Conservation (phyloP, 2,329 filamentous ascomycete genomes). For the Penicillium sp. region DNA sequence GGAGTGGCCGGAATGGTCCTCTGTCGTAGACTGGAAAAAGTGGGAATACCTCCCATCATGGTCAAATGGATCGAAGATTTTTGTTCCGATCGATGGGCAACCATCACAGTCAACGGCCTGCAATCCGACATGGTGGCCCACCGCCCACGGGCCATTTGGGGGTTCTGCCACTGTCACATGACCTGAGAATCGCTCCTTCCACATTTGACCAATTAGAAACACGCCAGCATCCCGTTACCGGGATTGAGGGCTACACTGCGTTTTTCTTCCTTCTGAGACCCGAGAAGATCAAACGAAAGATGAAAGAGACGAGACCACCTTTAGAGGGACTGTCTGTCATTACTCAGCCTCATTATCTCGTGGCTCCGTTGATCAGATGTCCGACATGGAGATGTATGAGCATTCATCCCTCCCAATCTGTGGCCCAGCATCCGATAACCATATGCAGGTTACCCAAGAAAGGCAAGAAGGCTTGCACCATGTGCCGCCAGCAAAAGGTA, state of each 20-base stretch:
- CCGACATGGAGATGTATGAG: slow-evolving; percentile 15
- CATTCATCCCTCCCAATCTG: not conserved
- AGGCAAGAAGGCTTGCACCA: slow-evolving; percentile 43
- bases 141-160: too few relatives aligned
- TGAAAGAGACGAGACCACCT: not conserved
- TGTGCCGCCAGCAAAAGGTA: slow-evolving; percentile 47
- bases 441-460: slow-evolving; percentile 23
- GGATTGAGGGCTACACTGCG: not conserved
- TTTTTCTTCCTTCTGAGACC: not conserved
- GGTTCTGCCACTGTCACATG: not conserved
- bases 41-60: too few relatives aligned
- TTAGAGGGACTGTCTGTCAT: not conserved
- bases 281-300: not conserved
- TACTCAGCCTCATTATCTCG: not conserved
- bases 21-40: too few relatives aligned
- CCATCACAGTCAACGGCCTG: too few relatives aligned
- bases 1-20: too few relatives aligned
- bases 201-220: slow-evolving; percentile 1
- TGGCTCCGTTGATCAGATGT: not conserved
- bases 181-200: not conserved
- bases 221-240: slow-evolving; percentile 6
- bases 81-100: too few relatives aligned
- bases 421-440: not conserved
- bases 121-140: too few relatives aligned
- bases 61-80: too few relatives aligned